Evolutionary conservation across 1,139 yeast genomes (phyloP), one percentile per base, ranked within the genome.

Genomic region (Diutina catenulata): DNA sequence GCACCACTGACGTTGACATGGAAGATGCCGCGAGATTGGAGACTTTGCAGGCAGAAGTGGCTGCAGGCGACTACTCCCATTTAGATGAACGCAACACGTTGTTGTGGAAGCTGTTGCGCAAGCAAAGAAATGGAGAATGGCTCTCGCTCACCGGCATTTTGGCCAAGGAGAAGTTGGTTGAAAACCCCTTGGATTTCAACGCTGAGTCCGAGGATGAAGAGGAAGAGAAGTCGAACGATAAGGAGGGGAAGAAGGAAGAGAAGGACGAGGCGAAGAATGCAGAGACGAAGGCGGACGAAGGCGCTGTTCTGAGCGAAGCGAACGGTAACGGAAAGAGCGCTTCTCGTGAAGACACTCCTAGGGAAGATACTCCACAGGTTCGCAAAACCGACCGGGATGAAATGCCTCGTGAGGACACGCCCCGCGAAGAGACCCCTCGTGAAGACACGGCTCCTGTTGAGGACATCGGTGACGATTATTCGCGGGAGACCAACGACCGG

Each of bases 61-160:
- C 20, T 4, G 6, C 15, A 7, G 25, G 26, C 11, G 35, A 31
- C 13, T 11, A n/a, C 15, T 24, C 20, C 7, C 19, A 18, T 2
- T 11, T 31, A 6, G 25, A 31, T 6, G 24, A 31, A 13, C n/a
- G 25, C 6, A 31, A 19, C 6, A 20, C 25, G 2, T 7, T 21
- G 5, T 25, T 31, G 20, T 31, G 35, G 35, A 31, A 19, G n/a
- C 18, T 11, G 9, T n/a, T 31, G 15, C 35, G 28, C n/a, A 10
- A 16, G 16, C 23, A 21, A 5, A 18, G 19, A 5, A 21, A 14
- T 5, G 18, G 7, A 4, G 14, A 20, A 8, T 21, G 23, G 24
- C 21, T 31, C 19, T 16, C 9, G 22, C n/a, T 31, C 9, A 20
- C 15, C 15, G 14, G 14, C 5, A n/a, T n/a, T 13, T 21, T 31